phyloP scores from a whole-genome alignment of 352 stramenopile species.

The Discostella stelligera region DNA sequence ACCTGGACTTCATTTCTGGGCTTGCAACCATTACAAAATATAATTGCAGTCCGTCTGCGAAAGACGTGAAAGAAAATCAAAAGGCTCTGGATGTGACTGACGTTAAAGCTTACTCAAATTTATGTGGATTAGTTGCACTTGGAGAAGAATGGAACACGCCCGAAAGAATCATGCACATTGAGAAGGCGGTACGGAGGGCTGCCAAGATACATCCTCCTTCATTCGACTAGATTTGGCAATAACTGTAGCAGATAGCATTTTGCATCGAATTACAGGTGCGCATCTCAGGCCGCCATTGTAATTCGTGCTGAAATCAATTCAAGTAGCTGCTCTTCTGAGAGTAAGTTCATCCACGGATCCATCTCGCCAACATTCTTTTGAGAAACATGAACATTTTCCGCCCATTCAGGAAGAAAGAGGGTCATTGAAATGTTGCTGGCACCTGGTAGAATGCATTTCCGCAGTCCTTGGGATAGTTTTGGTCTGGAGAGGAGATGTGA shows the following conservation, averaged over 20 bases:
- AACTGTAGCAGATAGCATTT: background rate
- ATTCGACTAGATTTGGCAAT: conserved; percentile 28
- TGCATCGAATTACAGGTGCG: background rate
- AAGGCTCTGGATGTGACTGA: conserved; percentile 34
- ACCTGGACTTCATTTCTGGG: conserved; percentile 50
- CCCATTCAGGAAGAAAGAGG: conserved; percentile 40
- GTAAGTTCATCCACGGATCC: conserved; percentile 54
- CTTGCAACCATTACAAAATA: conserved; percentile 46
- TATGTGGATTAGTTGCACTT: conserved; percentile 48
- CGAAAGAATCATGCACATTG: conserved; percentile 15
- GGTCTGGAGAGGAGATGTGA: conserved; percentile 9
- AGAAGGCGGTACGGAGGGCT: conserved; percentile 25
- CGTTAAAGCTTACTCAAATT: conserved; percentile 50
- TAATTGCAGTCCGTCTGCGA: conserved; percentile 21
- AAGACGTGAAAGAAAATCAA: conserved; percentile 12
- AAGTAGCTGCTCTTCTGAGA: conserved; percentile 37
- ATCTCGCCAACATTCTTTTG: conserved; percentile 48
- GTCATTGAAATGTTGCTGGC: conserved; percentile 12
- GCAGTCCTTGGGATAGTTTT: conserved; percentile 29
- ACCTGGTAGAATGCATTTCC: conserved; percentile 32
- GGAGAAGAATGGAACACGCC: conserved; percentile 47
- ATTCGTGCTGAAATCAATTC: conserved; percentile 41
- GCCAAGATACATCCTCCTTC: conserved; percentile 26
- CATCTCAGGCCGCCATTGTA: conserved; percentile 1
- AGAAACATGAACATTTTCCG: conserved; percentile 30